Evolutionary conservation across 2,329 filamentous ascomycete species (phyloP), one percentile per base, ranked within the genome.

Genomic region (Rugonectria rugulosa): DNA sequence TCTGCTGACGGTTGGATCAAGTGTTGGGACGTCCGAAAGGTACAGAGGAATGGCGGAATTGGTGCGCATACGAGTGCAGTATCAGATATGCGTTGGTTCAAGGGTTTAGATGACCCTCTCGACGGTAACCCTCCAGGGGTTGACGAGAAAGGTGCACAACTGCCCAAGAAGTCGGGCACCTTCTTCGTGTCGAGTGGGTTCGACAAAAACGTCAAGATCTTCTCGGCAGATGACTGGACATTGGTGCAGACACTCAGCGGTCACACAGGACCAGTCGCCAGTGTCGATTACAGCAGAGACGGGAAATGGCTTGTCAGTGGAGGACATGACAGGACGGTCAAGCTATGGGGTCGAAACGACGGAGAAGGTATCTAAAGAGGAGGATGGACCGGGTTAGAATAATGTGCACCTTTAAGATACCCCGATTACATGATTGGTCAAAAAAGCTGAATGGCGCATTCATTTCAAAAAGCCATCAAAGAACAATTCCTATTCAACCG

Each of bases 1-100:
- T 96, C 92, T 12, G 92, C 88, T 2, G 95, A 99, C 70, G 94
- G 94, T 15, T 98, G 95, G 85, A 88, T 97, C 68, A 98, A 97
- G 74, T 97, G 94, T 75, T 99, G 95, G 95, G 95, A 99, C 70
- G 82, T 99, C 47, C 87, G 95, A 40, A 94, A 95, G 67, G 93
- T 98, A 43, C 85, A 90, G 65, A 88, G 88, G 60, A 88, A 86
- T 0, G 94, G 91, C 11, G 91, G 90, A 15, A 89, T 99, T 41
- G 95, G 94, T 43, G 94, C 95, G 6, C 95, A 99, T 73, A 89
- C 86, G 44, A 94, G 92, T 61, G 90, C 95, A 27, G 93, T 99
- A 7, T 95, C 92, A 1, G 95, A 99, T 72, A 77, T 99, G 60
- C 83, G 92, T 60, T 98, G 95, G 92, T 98, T 89, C 78, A 96